Evolutionary conservation across 2,329 filamentous ascomycete species (phyloP).

Genomic region (Ascomycota sp.): DNA sequence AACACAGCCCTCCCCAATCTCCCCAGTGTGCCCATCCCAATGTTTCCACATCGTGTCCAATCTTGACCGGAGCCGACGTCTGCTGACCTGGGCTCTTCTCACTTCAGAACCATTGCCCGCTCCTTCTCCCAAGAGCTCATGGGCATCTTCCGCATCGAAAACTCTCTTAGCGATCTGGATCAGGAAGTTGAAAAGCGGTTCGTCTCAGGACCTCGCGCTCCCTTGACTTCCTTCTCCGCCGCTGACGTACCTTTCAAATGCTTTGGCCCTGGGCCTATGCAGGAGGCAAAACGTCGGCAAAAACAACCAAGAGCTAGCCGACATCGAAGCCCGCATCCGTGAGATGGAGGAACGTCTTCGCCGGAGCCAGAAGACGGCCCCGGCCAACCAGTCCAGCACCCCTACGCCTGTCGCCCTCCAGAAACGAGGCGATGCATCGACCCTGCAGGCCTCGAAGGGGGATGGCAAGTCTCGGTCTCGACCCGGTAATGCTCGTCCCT

Average conservation of each 20-base stretch:
- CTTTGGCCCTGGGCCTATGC: constrained; percentile 2
- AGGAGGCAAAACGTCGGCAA: constrained; percentile 62
- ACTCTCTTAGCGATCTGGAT: constrained; percentile 49
- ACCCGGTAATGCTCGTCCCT: constrained; percentile 29
- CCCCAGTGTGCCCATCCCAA: neutral
- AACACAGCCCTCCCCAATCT: too few relatives aligned
- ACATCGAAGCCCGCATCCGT: constrained; percentile 60
- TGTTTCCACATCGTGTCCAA: neutral
- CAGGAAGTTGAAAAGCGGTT: constrained; percentile 66
- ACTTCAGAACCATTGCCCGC: constrained; percentile 54
- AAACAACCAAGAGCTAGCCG: constrained; percentile 60
- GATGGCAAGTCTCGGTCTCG: constrained; percentile 22
- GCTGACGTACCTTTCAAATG: constrained; percentile 1
- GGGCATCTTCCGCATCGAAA: constrained; percentile 74
- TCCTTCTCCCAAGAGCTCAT: constrained; percentile 73
- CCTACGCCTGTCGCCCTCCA: constrained; percentile 2
- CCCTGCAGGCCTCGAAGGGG: constrained; percentile 5
- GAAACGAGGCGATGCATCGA: constrained; percentile 2
- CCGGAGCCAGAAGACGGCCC: constrained; percentile 7
- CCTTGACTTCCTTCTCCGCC: constrained; percentile 1
- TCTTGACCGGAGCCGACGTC: neutral
- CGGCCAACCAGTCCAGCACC: constrained; percentile 3
- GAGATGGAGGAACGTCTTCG: constrained; percentile 65
- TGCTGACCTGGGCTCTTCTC: constrained; percentile 1
- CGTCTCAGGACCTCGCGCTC: constrained; percentile 10